Evolutionary conservation across 129 eudicot genomes (phyloP), one percentile per base, ranked within the genome.

Genomic region (Gnaphalium uliginosum): DNA sequence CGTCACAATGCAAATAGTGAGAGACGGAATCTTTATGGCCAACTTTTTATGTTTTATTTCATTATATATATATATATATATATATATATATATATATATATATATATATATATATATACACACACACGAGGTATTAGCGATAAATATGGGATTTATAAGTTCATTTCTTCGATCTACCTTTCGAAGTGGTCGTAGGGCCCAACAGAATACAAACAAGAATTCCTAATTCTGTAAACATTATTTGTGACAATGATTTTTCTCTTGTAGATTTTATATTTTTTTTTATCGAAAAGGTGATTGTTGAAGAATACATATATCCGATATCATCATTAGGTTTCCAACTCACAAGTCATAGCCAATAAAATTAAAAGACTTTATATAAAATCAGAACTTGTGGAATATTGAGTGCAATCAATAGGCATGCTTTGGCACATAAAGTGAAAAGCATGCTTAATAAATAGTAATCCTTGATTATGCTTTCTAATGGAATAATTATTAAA

Each of bases 361-460:
- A 13, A 46, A 13, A 72, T 6, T 54, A 60, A 58, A 35, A 8
- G 4, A 68, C 25, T 46, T 46, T 18, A 46, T 46, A 46, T 3
- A 19, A 6, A 56, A 30, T 53, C 4, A 63, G 27, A 22, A 39
- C 5, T 46, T 61, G 27, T 50, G 65, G 73, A 66, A 66, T 32
- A 66, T 57, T 39, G 22, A 58, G 69, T 59, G 74, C 58, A 37
- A 33, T 6, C 60, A 39, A 24, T 67, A 68, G 81, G 81, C 81
- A 39, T 77, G 81, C 66, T 22, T 46, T 48, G 64, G 79, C 64
- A 75, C 73, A 66, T 76, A 76, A 76, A 76, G 58, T 68, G 61
- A 8, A 75, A 68, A 59, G 69, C 81, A 77, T 77, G 81, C 69
- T 77, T 77, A 39, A 68, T 68, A 23, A 75, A 77, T 77, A 77